These are phyloP conservation scores for Penicillium sp. DNA, from an alignment of 2,329 filamentous ascomycete genomes.

Conservation along the genomic window DNA sequence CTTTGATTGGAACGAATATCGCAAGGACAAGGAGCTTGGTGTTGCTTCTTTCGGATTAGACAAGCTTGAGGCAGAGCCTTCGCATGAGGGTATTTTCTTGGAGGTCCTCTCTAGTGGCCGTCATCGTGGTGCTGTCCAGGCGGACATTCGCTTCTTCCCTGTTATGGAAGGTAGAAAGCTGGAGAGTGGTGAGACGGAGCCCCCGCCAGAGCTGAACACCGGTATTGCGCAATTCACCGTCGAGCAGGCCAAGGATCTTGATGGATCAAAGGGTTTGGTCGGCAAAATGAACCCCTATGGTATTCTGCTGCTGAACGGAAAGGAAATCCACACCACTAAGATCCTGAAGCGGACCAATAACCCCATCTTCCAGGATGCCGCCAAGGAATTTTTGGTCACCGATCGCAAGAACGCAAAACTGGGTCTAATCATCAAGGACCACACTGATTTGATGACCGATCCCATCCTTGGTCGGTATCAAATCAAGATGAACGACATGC, in stretches of 20 bases:
- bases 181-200: constrained; percentile 73
- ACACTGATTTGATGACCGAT: constrained; percentile 79
- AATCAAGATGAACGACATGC: constrained; percentile 90
- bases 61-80: constrained; percentile 70
- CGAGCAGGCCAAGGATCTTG: constrained; percentile 94
- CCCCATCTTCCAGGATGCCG: constrained; percentile 90
- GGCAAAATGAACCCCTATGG: constrained; percentile 91
- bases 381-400: constrained; percentile 92
- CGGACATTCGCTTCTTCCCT: constrained; percentile 92
- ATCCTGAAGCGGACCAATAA: constrained; percentile 97
- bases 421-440: constrained; percentile 91
- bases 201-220: constrained; percentile 84
- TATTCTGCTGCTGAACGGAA: constrained; percentile 82
- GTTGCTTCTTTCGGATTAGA: constrained; percentile 83
- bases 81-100: constrained; percentile 80
- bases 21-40: constrained; percentile 95
- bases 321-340: constrained; percentile 83
- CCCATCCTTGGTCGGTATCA: constrained; percentile 88
- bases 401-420: constrained; percentile 88
- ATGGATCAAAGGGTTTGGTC: constrained; percentile 86
- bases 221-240: constrained; percentile 92
- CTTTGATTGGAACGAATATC: constrained; percentile 91
- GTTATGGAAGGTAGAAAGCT: constrained; percentile 68
- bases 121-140: constrained; percentile 72
- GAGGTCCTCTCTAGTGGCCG: constrained; percentile 85